Evolutionary conservation across 441 rosid species (phyloP), one percentile per base, ranked within the genome.

Genomic region (Geranium incanum): DNA sequence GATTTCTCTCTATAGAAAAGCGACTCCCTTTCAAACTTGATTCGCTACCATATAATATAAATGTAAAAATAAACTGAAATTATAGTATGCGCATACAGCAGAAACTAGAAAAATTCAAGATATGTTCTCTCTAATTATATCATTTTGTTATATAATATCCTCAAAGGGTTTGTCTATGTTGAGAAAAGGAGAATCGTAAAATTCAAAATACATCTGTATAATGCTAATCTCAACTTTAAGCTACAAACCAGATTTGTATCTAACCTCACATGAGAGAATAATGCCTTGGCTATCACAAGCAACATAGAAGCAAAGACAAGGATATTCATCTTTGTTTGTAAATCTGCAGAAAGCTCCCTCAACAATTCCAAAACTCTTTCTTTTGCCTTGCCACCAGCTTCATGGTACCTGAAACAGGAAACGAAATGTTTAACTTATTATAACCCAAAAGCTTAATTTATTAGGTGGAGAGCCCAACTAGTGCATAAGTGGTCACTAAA

Each of bases 231-330:
- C 18, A 55, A 55, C 21, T 55, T 15, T 55, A 55, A 55, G 62
- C 62, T 39, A 39, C 8, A 7, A 55, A 55, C 21, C 19, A 55
- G 62, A 52, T 15, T 12, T 41, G 55, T 70, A 71, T 70, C 88
- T 8, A 80, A 95, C 99, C 97, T 88, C 83, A 89, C 97, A 78
- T 91, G 99, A 78, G 93, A 81, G 81, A 91, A 92, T 74, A 92
- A 81, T 23, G 98, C 96, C 83, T 91, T 95, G 11, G 92, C 89
- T 79, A 95, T 85, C 76, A 95, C 92, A 72, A 95, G 98, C 84
- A 90, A 82, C 93, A 83, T 88, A 68, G 99, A 88, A 72, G 90
- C 93, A 83, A 88, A 91, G 72, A 91, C 90, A 4, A 95, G 95
- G 76, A 89, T 77, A 73, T 91, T 95, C 70, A 87, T 89, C 78